Evolutionary conservation across 2,329 filamentous ascomycete species (phyloP), one percentile per base, ranked within the genome.

Genomic region (Calycina herbarum): DNA sequence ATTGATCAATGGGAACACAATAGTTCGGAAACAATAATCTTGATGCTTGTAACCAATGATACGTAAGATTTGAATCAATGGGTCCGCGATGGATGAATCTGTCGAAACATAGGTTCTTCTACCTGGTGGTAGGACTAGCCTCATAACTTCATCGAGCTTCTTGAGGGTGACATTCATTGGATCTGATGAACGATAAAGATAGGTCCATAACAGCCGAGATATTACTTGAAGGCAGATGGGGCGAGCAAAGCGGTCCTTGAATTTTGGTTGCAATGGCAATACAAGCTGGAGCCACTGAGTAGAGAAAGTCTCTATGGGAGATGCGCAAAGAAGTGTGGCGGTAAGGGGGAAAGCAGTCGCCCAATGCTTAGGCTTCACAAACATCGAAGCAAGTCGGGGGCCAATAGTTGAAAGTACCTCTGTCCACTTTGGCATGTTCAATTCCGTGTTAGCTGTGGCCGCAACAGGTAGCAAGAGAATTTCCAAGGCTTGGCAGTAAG

Each of bases 1-100:
- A 75, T 96, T 97, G 75, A 99, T 91, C 45, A 99, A 81, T 2
- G 94, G 95, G 72, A 97, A 98, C n/a, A 99, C 92, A 69, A 98
- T 91, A 58, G 84, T 92, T 71, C 89, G 87, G 78, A 98, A 97
- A 78, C 94, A 98, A 69, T 96, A 90, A 73, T 99, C 95, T 62
- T 94, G 94, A 72, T 96, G 88, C 75, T 92, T 96, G 80, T 91
- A 97, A 2, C 94, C 96, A 73, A 99, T 93, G 74, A 97, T 93
- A 40, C 96, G 88, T 68, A 98, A 94, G 35, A 98, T 88, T 73
- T 98, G 94, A 64, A 98, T 94, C 70, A 98, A 80, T 1, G 95
- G 94, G 59, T 97, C 94, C 1, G 91, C 89, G 67, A 96, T 89
- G n/a, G 88, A 84, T 0, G 89, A 85, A 68, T 99, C 95, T 1